Base-by-base conservation (phyloP, 2,329 filamentous ascomycete species). In the Aspergillus vadensis region DNA sequence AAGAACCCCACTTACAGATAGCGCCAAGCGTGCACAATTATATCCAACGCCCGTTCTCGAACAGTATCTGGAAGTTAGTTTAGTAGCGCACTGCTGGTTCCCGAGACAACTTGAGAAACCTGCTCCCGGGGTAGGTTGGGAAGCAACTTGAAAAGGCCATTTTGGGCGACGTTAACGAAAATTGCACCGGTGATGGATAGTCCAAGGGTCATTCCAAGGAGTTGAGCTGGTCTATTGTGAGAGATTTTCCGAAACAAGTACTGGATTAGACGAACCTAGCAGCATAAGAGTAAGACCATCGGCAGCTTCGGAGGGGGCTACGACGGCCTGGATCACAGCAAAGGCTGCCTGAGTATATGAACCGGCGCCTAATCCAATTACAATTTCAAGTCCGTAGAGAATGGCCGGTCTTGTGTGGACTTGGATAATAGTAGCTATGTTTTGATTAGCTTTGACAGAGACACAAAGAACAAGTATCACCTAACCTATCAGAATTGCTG, bases 321-420 rank as follows among this genome's bases (percentile, higher is more conserved):
- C 54, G 12, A 50, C 19, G 5, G 41, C 50, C 36, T 55, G 60
- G 23, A 44, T 52, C 3, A 65, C 59, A 2, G 47, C 43, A 23
- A 55, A 64, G 5, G 39, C 52, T 7, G 58, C 64, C 39, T 64
- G 60, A 1, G 38, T 58, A 36, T 50, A 60, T 17, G 30, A 23
- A 2, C 52, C 57, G 8, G 69, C 69, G 0, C 81, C 80, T 7
- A 77, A 63, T 1, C 76, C 81, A 1, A 81, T 59, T 3, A 83
- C 61, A 12, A 80, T 67, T 2, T 64, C 69, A 60, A 66, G 73
- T 15, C 68, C 70, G 58, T 74, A 74, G 39, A 74, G 63, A 3
- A 62, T 57, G 15, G 59, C 44, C 15, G 61, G 58, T n/a, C 64
- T 59, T 43, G 65, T 67, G 15, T 57, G 52, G 8, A 47, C 41